These are phyloP conservation scores for Psilocybe subaeruginosa DNA, from an alignment of 768 basidiomycete species.

Conservation along the genomic window DNA sequence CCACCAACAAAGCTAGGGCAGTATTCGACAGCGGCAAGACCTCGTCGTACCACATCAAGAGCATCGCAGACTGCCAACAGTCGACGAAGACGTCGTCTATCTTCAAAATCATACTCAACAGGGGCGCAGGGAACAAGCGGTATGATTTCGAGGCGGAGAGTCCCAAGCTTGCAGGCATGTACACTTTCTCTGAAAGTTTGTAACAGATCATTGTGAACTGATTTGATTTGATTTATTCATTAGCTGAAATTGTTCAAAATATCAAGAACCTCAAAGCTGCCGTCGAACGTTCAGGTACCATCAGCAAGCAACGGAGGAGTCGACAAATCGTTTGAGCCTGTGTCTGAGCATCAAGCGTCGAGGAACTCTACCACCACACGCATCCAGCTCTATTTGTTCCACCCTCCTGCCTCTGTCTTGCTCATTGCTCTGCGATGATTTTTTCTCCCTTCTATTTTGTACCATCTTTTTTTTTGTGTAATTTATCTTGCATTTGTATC, in stretches of 20 bases:
- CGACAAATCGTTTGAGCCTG: slow-evolving; percentile 52
- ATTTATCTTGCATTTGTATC: background rate
- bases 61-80: slow-evolving; percentile 83
- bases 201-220: background rate
- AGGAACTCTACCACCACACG: too few relatives aligned
- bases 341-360: too few relatives aligned
- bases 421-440: background rate
- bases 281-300: slow-evolving; percentile 65
- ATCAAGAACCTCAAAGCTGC: slow-evolving; percentile 66
- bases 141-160: slow-evolving; percentile 98
- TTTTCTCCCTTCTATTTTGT: too few relatives aligned
- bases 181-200: background rate
- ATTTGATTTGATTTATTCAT: background rate
- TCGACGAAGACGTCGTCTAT: slow-evolving; percentile 76
- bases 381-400: background rate
- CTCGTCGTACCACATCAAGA: slow-evolving; percentile 89
- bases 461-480: background rate
- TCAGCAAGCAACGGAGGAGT: slow-evolving; percentile 66
- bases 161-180: slow-evolving; percentile 75
- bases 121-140: slow-evolving; percentile 78
- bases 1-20: slow-evolving; percentile 72
- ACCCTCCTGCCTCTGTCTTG: background rate
- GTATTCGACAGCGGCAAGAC: slow-evolving; percentile 93
- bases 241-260: slow-evolving; percentile 79
- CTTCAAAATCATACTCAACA: slow-evolving; percentile 88